Base-by-base conservation (phyloP, 352 stramenopile genomes). In the Phytophthora multivora region DNA sequence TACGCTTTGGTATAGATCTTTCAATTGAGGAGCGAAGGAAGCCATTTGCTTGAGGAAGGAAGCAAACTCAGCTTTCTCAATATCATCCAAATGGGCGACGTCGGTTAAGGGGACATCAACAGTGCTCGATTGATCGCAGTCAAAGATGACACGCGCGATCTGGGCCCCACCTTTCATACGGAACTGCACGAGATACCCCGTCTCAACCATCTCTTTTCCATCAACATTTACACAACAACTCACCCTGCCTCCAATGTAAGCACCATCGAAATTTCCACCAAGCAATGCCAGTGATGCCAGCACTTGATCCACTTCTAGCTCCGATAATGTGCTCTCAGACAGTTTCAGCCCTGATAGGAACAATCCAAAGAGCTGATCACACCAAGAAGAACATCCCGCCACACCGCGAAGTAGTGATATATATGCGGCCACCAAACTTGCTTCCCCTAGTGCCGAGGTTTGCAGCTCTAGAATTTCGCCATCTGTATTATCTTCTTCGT, bases 211-310 rank as follows among this genome's bases (percentile, higher is more conserved):
- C 25, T 89, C 83, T 55, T 89, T 93, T 2, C 70, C 79, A 30
- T 93, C 82, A 21, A 91, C 83, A 15, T 80, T 92, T 23, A 90
- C 83, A 45, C 79, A 87, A 50, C 81, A 91, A 9, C 75, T 84
- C 2, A 92, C 79, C n/a, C 83, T 72, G 9, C 73, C 78, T 45
- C 81, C 80, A 13, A 91, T 60, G 43, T 66, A 73, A 11, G 77
- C 64, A 15, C 79, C 80, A 23, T 69, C 50, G 26, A 87, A 89
- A 10, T 21, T 77, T 25, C 85, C 85, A 47, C 85, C 85, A 18
- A 90, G 66, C 12, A 94, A 33, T 4, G 69, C 63, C 39, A 90
- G 69, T 2, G 72, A 75, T 15, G 81, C 83, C 25, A 83, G 50
- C 15, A 67, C 59, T 26, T 38, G 23, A 9, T 58, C 70, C 38